Percentiles rank a stretch among this genome's conserved stretches.
Evolutionary conservation across 345 rosid genomes (phyloP).

Genomic region (Sisymbrium irio): DNA sequence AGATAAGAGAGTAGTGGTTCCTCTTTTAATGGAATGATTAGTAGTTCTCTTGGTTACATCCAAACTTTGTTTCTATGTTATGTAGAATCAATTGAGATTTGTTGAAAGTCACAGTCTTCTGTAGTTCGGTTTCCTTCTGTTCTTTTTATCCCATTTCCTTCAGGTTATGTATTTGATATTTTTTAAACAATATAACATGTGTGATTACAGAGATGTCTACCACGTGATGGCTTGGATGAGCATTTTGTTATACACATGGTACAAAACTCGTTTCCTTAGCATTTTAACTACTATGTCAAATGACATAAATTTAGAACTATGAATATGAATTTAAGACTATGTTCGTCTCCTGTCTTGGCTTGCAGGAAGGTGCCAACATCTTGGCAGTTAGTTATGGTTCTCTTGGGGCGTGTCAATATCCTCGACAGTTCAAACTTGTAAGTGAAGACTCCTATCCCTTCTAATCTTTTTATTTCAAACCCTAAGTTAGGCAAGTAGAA

Average conservation of each 20-base stretch:
- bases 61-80: not conserved
- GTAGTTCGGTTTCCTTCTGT: not conserved
- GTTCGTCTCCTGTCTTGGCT: not conserved
- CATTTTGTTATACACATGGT: constrained; percentile 87
- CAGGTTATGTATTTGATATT: not conserved
- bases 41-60: not conserved
- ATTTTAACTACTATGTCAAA: not conserved
- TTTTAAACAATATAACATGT: not conserved
- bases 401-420: constrained; percentile 17
- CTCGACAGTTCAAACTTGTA: constrained; percentile 19
- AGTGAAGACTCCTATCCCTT: not conserved
- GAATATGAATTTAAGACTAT: not conserved
- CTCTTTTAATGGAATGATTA: not conserved
- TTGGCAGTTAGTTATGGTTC: constrained; percentile 15
- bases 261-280: constrained; percentile 2
- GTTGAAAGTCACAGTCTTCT: not conserved
- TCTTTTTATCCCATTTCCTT: not conserved
- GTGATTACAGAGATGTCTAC: constrained; percentile 77
- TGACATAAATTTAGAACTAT: not conserved
- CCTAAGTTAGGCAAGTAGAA: not conserved
- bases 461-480: not conserved
- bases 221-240: constrained; percentile 80
- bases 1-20: not conserved
- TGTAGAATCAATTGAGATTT: not conserved
- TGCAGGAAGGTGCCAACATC: constrained; percentile 18